Base-by-base conservation (phyloP, 805 yeast genomes). In the Pichia heedii region DNA sequence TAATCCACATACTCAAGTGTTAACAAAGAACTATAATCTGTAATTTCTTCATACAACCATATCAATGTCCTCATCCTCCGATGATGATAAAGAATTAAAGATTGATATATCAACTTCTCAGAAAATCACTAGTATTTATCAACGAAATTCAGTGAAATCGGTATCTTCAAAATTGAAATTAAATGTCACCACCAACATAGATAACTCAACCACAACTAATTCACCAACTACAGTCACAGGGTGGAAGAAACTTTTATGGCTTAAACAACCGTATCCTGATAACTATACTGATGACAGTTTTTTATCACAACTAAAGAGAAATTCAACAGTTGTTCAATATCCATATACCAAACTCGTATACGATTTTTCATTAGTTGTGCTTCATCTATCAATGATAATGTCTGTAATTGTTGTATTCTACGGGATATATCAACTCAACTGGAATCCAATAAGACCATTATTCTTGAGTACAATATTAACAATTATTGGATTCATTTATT, bases 211-310 rank as follows among this genome's bases (percentile, higher is more conserved):
- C 12, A 13, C 13, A 3, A 11, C 12, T 5, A 5, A 13, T 13
- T 27, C 32, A 8, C 2, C 32, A 2, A 6, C 16, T 9, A 27
- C 9, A 27, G 16, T 8, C 7, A 41, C 44, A 19, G 37, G 41
- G 4, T 89, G 97, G 97, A 74, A 81, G 54, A 84, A 93, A 55
- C 74, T 88, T 33, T 71, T 90, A 12, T 93, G 95, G 81, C 73
- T 83, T 29, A 73, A 75, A 45, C 96, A 89, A 58, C 83, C 83
- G 13, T 89, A 79, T 56, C 94, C 95, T 0, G 98, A 90, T 60
- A 93, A 89, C 61, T 86, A 85, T 63, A 90, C 95, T 2, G 94
- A 88, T 57, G 63, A 67, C 2, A 73, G 88, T 3, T 90, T 90
- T 57, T 68, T 89, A n/a, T 77, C 87, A 3, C 94, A 84, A 57